Percentiles rank a stretch among this genome's conserved stretches.
Evolutionary conservation across 768 basidiomycete genomes (phyloP).

Genomic region (Grammothele lineata): DNA sequence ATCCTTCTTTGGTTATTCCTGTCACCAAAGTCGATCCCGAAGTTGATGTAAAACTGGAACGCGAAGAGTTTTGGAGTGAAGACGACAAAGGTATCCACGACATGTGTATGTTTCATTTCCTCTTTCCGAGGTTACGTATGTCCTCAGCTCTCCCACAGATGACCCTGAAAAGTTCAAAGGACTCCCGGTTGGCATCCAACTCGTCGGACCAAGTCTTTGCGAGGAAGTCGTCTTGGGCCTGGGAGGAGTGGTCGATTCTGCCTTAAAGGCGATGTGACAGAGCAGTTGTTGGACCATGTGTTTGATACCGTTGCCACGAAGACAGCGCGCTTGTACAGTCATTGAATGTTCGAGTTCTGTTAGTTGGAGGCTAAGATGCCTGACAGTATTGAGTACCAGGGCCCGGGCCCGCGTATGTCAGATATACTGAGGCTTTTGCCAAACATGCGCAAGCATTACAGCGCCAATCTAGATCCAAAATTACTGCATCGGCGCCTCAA

Average conservation of each 20-base stretch:
- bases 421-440: too few relatives aligned
- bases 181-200: conserved; percentile 32
- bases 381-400: too few relatives aligned
- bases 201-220: conserved; percentile 31
- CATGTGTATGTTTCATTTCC: conserved; percentile 32
- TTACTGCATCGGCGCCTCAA: not conserved
- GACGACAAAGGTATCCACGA: conserved; percentile 37
- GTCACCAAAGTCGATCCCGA: conserved; percentile 43
- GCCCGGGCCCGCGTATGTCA: too few relatives aligned
- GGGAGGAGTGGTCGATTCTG: conserved; percentile 27
- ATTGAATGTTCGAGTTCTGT: too few relatives aligned
- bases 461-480: not conserved
- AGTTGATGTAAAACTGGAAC: conserved; percentile 30
- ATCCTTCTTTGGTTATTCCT: conserved; percentile 38
- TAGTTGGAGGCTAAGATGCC: too few relatives aligned
- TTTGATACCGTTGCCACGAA: too few relatives aligned
- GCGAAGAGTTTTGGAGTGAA: conserved; percentile 35
- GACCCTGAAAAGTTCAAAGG: conserved; percentile 36
- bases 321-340: too few relatives aligned
- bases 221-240: conserved; percentile 35
- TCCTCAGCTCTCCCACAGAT: conserved; percentile 23
- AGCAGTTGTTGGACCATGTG: not conserved
- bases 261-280: conserved; percentile 3
- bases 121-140: conserved; percentile 1
- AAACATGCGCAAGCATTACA: not conserved